Evolutionary conservation across 2,329 filamentous ascomycete genomes (phyloP).

Genomic region (Blastomyces parvus): DNA sequence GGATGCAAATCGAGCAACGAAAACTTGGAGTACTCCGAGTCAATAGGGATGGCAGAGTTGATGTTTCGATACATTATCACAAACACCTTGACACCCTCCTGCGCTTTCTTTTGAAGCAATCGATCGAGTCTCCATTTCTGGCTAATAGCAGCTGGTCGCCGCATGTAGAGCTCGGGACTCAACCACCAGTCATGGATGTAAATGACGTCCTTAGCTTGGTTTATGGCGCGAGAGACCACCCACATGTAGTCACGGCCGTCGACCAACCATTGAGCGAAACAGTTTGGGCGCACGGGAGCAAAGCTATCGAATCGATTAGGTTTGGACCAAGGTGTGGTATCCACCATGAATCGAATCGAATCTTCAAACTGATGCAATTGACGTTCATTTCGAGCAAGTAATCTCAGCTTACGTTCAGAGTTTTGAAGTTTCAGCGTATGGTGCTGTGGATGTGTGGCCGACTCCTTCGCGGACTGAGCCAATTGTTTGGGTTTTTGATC

Average conservation of each 20-base stretch:
- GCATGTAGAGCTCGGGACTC: slow-evolving; percentile 75
- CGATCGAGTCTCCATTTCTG: slow-evolving; percentile 84
- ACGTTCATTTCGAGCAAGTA: slow-evolving; percentile 83
- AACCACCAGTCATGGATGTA: slow-evolving; percentile 97
- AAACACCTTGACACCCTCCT: slow-evolving; percentile 90
- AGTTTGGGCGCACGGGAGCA: slow-evolving; percentile 76
- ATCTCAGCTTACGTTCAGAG: slow-evolving; percentile 80
- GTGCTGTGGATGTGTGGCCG: slow-evolving; percentile 56
- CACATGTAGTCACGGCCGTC: slow-evolving; percentile 94
- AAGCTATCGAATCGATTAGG: slow-evolving; percentile 81
- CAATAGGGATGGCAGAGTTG: slow-evolving; percentile 91
- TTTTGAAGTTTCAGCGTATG: slow-evolving; percentile 84
- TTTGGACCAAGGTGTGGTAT: slow-evolving; percentile 72
- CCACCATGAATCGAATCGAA: slow-evolving; percentile 77
- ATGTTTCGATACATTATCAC: slow-evolving; percentile 87
- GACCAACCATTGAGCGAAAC: slow-evolving; percentile 93
- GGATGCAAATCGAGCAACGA: slow-evolving; percentile 89
- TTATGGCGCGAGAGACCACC: slow-evolving; percentile 83
- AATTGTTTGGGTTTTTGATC: slow-evolving; percentile 48
- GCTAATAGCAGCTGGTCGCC: slow-evolving; percentile 70
- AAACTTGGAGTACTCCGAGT: slow-evolving; percentile 96
- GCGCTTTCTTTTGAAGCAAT: slow-evolving; percentile 75
- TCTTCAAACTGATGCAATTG: slow-evolving; percentile 88
- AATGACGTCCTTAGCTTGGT: slow-evolving; percentile 81
- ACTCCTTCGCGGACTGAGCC: slow-evolving; percentile 55